Conservation (phyloP, 768 basidiomycete species). For the Kwoniella mangroviensis region DNA sequence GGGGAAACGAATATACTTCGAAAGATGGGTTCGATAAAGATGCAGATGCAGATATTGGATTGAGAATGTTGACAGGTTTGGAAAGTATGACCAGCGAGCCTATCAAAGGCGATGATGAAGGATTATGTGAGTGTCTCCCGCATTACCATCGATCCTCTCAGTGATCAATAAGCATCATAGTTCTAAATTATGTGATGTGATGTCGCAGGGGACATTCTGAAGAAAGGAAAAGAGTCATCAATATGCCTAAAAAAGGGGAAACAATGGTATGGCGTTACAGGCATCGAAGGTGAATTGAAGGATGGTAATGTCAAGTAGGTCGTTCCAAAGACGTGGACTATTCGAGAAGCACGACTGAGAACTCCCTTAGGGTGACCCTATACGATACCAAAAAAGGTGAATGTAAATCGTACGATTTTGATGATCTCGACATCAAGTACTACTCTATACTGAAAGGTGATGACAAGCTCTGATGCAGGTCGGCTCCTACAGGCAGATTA, state of each 20-base stretch:
- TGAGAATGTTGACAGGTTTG: not conserved
- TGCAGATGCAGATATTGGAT: not conserved
- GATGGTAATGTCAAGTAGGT: not conserved
- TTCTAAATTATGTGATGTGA: not conserved
- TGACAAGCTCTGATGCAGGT: not conserved
- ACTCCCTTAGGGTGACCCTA: not conserved
- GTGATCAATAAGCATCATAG: not conserved
- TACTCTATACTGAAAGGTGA: not conserved
- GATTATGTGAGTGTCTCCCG: not conserved
- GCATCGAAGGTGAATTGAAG: not conserved
- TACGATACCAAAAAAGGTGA: not conserved
- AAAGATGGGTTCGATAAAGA: not conserved
- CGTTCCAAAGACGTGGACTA: no score
- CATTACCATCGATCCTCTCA: not conserved
- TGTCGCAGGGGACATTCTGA: not conserved
- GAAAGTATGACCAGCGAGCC: not conserved
- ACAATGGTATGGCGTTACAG: not conserved
- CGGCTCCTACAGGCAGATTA: not conserved
- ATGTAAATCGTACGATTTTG: not conserved
- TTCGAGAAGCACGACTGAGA: no score
- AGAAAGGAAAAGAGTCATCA: not conserved
- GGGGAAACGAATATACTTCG: not conserved
- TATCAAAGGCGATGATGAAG: not conserved
- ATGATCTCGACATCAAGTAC: not conserved
- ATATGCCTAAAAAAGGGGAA: not conserved